Evolutionary conservation across 2,329 filamentous ascomycete genomes (phyloP).

Genomic region (Coleophoma crateriformis): DNA sequence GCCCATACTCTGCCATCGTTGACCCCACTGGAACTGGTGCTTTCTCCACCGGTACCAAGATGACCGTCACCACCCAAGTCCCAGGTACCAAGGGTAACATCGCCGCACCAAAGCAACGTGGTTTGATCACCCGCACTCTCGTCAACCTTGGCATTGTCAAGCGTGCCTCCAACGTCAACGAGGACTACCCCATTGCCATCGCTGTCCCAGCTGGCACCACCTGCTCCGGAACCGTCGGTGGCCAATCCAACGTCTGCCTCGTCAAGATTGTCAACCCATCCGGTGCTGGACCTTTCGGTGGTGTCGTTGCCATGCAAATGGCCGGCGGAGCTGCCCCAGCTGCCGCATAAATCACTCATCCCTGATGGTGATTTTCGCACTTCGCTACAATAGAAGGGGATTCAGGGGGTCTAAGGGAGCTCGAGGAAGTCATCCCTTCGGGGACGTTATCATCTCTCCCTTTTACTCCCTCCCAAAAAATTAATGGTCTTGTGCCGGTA

Average conservation of each 20-base stretch:
- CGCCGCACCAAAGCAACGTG: conserved; percentile 19
- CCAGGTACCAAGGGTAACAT: conserved; percentile 36
- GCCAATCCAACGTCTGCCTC: conserved; percentile 54
- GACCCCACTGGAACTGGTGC: conserved; percentile 52
- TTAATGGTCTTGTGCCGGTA: too few species aligned
- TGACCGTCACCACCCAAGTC: conserved; percentile 48
- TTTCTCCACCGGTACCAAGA: conserved; percentile 40
- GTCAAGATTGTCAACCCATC: conserved; percentile 58
- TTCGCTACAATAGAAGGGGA: too few species aligned
- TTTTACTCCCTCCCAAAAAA: background rate
- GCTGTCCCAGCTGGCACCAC: conserved; percentile 39
- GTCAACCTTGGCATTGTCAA: conserved; percentile 21
- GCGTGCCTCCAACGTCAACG: conserved; percentile 25
- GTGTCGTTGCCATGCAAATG: conserved; percentile 51
- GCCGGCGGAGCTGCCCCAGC: conserved; percentile 6
- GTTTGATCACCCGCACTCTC: conserved; percentile 17
- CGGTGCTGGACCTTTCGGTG: conserved; percentile 56
- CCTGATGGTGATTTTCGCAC: background rate
- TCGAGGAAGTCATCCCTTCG: too few species aligned
- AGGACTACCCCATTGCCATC: conserved; percentile 38
- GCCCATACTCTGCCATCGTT: conserved; percentile 51
- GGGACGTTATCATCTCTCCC: background rate
- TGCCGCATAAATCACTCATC: background rate
- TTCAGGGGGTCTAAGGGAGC: too few species aligned
- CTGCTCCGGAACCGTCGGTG: conserved; percentile 56